phyloP scores from a whole-genome alignment of 2,329 filamentous ascomycete species.

The Purpureocillium takamizusanense region DNA sequence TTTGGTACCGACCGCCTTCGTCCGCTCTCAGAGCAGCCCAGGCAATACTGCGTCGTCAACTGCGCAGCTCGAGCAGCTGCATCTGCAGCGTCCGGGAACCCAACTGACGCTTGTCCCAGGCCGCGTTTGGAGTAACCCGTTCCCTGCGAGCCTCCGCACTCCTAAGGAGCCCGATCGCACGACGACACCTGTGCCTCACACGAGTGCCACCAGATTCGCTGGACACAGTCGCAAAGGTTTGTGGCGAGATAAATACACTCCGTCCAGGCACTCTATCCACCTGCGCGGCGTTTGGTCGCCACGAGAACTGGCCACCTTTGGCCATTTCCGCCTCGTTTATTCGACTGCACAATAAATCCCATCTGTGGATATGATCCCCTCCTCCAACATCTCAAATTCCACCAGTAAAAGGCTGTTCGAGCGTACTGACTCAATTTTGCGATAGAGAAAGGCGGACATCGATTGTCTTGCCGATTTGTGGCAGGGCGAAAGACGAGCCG shows the following conservation, averaged over 20 bases:
- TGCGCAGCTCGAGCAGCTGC: background rate
- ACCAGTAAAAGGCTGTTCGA: too few species aligned
- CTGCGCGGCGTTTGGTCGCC: too few species aligned
- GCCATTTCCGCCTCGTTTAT: too few species aligned
- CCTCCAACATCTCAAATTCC: too few species aligned
- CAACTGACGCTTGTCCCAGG: constrained; percentile 7
- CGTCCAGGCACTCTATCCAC: too few species aligned
- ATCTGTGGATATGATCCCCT: too few species aligned
- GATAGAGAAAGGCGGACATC: too few species aligned
- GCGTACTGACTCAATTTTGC: too few species aligned
- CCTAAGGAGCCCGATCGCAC: constrained; percentile 3
- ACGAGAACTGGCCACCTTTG: too few species aligned
- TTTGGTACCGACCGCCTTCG: background rate
- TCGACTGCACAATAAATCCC: too few species aligned
- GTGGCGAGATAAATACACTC: constrained; percentile 2
- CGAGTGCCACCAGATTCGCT: constrained; percentile 8
- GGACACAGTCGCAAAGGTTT: constrained; percentile 11
- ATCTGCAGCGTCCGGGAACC: background rate
- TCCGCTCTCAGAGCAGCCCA: background rate
- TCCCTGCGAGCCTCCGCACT: constrained; percentile 6
- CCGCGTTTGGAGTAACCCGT: constrained; percentile 7
- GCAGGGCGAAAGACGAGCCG: too few species aligned
- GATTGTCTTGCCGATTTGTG: too few species aligned
- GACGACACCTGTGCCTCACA: constrained; percentile 5
- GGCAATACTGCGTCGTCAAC: background rate